Conservation (phyloP, 2,329 filamentous ascomycete genomes). For the Colletotrichum shisoi region DNA sequence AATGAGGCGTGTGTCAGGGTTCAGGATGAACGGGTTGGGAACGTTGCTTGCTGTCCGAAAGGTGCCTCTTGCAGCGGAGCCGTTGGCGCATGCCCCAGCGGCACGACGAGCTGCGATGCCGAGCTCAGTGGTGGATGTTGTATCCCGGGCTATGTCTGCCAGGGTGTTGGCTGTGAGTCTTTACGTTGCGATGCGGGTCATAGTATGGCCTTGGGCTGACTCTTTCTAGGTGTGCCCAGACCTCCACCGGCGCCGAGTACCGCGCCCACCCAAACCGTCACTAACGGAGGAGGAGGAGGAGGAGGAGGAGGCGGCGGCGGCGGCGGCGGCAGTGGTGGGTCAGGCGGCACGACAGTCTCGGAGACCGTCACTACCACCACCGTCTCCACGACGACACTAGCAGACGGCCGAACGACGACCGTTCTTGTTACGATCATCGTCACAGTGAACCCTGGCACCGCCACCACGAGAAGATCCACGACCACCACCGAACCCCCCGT, state of each 20-base stretch:
- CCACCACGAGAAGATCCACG: conserved; percentile 48
- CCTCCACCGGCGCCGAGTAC: conserved; percentile 42
- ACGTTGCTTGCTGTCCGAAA: conserved; percentile 77
- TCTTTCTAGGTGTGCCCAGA: conserved; percentile 48
- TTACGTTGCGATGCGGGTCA: background rate
- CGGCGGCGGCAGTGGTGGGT: background rate
- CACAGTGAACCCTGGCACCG: conserved; percentile 47
- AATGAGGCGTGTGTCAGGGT: conserved; percentile 72
- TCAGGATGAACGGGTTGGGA: conserved; percentile 67
- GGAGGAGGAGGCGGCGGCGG: conserved; percentile 12
- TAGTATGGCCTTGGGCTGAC: conserved; percentile 31
- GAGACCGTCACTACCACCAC: conserved; percentile 48
- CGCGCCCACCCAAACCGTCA: conserved; percentile 40
- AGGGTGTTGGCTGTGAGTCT: conserved; percentile 72
- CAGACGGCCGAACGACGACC: conserved; percentile 49
- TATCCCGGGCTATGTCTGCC: conserved; percentile 73
- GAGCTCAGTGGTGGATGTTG: conserved; percentile 78
- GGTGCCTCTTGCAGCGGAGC: conserved; percentile 70
- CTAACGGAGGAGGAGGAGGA: conserved; percentile 21
- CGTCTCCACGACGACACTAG: conserved; percentile 42
- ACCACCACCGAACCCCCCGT: conserved; percentile 49
- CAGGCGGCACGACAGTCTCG: conserved; percentile 48
- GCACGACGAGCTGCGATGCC: conserved; percentile 70
- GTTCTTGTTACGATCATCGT: conserved; percentile 53
- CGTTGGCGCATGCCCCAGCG: conserved; percentile 68